Conservation (phyloP, 2,329 filamentous ascomycete species). For the Fusarium tuaranense region DNA sequence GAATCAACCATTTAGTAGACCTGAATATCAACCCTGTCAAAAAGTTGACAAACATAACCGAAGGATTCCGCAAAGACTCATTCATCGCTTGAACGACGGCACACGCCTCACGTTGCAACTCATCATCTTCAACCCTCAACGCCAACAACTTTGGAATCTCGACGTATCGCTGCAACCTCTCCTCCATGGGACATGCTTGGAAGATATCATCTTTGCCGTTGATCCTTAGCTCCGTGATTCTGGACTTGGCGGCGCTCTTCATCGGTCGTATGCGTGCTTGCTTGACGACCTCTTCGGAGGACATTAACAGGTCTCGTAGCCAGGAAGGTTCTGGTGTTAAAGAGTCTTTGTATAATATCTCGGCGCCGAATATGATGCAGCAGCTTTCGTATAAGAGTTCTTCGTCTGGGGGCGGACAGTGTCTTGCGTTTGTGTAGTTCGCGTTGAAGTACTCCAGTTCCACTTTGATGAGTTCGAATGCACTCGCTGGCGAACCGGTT, state of each 20-base stretch:
- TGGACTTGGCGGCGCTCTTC: slow-evolving; percentile 21
- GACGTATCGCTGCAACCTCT: slow-evolving; percentile 7
- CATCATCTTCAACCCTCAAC: slow-evolving; percentile 13
- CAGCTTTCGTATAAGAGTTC: slow-evolving; percentile 39
- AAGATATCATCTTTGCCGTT: slow-evolving; percentile 40
- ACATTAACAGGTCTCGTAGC: slow-evolving; percentile 41
- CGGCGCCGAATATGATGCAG: slow-evolving; percentile 41
- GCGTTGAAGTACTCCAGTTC: slow-evolving; percentile 44
- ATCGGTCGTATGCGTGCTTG: slow-evolving; percentile 35
- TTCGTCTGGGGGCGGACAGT: slow-evolving; percentile 21
- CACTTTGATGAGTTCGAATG: slow-evolving; percentile 50
- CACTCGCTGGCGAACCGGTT: slow-evolving; percentile 34
- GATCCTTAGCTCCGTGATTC: slow-evolving; percentile 34
- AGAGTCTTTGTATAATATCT: slow-evolving; percentile 13
- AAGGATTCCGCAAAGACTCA: background rate
- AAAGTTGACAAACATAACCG: slow-evolving; percentile 1
- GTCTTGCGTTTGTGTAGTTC: slow-evolving; percentile 23
- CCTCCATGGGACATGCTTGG: slow-evolving; percentile 34
- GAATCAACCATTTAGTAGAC: slow-evolving; percentile 2
- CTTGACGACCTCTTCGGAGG: slow-evolving; percentile 19
- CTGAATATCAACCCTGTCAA: slow-evolving; percentile 1
- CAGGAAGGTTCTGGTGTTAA: slow-evolving; percentile 17
- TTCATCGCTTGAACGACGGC: slow-evolving; percentile 7
- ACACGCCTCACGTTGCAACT: slow-evolving; percentile 35
- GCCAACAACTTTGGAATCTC: slow-evolving; percentile 11